Base-by-base conservation (phyloP, 257 asterid genomes). In the Marsdenia floribunda region DNA sequence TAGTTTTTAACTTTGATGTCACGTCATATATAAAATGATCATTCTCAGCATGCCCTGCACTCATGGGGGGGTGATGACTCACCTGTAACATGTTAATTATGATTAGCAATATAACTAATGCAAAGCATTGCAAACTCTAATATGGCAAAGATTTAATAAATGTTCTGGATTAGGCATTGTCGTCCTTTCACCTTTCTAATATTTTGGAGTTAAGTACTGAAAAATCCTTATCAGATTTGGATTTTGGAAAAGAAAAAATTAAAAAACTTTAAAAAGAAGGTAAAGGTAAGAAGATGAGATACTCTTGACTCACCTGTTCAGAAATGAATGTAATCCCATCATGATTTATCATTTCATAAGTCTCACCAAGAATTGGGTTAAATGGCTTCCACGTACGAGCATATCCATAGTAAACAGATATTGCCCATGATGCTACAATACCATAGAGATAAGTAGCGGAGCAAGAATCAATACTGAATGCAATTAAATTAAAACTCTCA, bases 341-440 rank as follows among this genome's bases (percentile, higher is more conserved):
- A 78, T 95, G 96, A 88, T 92, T 90, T 68, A 77, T 91, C 93
- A 95, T 77, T 79, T 95, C 99, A 84, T 88, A 95, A 29, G 99
- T 95, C 84, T 95, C 99, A 50, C 99, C 99, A 78, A 95, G 96
- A 81, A 95, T 91, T 40, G 99, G 99, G 78, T 95, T 95, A 77
- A 95, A 95, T 67, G 99, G 99, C 90, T 95, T 95, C 99, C 97
- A 95, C 58, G 99, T 90, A 55, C 99, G 97, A 76, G 92, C 98
- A 80, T 79, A 86, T 61, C 97, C 99, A 87, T 82, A 91, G 83
- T 95, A 95, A 59, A 95, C 88, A 53, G 98, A 92, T 73, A 95
- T 73, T 68, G 96, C 95, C 98, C 98, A 94, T 16, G 99, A 78
- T 69, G 99, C 99, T 95, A 93, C 87, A 89, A 78, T 12, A 37